A percentile compares a stretch with the other conserved stretches of the same genome.
Evolutionary conservation across 1,139 yeast species (phyloP).

Genomic region (Wickerhamiella infanticola): DNA sequence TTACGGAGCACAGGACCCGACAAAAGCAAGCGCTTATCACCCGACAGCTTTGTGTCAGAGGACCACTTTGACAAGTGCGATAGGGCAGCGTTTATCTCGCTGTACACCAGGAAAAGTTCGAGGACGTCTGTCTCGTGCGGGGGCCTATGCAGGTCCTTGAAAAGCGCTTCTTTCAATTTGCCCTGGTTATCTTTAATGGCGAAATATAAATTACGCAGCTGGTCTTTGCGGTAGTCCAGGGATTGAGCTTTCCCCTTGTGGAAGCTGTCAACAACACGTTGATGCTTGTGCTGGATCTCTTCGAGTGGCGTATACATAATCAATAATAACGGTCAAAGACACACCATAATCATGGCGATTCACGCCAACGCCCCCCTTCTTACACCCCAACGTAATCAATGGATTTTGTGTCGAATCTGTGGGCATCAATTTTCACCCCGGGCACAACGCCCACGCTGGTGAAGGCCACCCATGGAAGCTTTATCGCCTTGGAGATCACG

Average conservation of each 20-base stretch:
- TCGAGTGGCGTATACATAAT: too few species aligned
- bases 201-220: conserved; percentile 53
- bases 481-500: conserved; percentile 37
- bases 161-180: conserved; percentile 40
- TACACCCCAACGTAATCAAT: conserved; percentile 1
- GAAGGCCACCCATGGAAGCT: conserved; percentile 63
- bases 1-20: conserved; percentile 40
- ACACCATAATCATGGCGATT: too few species aligned
- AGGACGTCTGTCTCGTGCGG: conserved; percentile 42
- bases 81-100: conserved; percentile 48
- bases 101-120: conserved; percentile 39
- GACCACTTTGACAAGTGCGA: conserved; percentile 46
- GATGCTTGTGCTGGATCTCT: too few species aligned
- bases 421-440: conserved; percentile 90
- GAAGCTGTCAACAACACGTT: too few species aligned
- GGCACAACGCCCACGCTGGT: conserved; percentile 83
- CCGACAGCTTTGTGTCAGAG: conserved; percentile 35
- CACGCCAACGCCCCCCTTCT: too few species aligned
- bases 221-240: conserved; percentile 42
- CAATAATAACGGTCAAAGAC: too few species aligned
- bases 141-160: conserved; percentile 51
- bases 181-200: conserved; percentile 48
- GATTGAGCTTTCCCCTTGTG: conserved; percentile 34
- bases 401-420: conserved; percentile 40
- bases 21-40: conserved; percentile 33